Percentiles rank a stretch among this genome's conserved stretches.
Conservation (phyloP, 495 filamentous ascomycete species). For the Hypoxylon rickii region DNA sequence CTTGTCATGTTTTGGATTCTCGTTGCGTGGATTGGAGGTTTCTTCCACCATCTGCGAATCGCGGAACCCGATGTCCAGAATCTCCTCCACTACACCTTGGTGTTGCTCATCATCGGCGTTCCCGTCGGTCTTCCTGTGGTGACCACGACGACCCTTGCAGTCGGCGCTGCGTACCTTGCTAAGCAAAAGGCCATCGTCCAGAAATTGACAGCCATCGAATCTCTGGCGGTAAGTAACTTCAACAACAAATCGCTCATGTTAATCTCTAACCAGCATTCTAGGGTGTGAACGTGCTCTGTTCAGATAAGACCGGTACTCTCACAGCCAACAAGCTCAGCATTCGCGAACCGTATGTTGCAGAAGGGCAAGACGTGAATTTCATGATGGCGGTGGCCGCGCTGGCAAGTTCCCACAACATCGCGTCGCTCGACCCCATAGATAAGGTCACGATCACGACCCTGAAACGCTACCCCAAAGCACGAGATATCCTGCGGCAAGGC, state of each 20-base stretch:
- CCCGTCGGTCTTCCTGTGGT: constrained; percentile 95
- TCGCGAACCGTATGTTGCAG: constrained; percentile 78
- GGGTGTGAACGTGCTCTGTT: constrained; percentile 94
- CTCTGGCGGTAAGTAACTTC: constrained; percentile 61
- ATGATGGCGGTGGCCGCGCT: constrained; percentile 90
- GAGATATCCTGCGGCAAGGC: constrained; percentile 65
- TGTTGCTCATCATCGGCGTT: constrained; percentile 89
- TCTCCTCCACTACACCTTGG: constrained; percentile 82
- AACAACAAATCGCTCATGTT: background rate
- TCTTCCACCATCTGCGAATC: constrained; percentile 79
- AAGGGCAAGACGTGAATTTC: constrained; percentile 77
- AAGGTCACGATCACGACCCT: constrained; percentile 86
- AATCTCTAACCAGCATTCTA: constrained; percentile 8
- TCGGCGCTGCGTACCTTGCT: constrained; percentile 89
- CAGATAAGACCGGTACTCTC: constrained; percentile 92
- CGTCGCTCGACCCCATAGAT: constrained; percentile 91
- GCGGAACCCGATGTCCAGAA: constrained; percentile 44
- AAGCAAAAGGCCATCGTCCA: constrained; percentile 96
- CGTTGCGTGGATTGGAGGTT: constrained; percentile 80
- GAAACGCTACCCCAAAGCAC: constrained; percentile 74
- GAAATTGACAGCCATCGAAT: constrained; percentile 93
- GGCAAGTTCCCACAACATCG: constrained; percentile 87
- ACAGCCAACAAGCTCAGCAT: constrained; percentile 92
- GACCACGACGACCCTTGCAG: constrained; percentile 93
- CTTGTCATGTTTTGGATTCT: constrained; percentile 81